These are phyloP conservation scores for Rosa hybrid DNA, from an alignment of 331 rosid species.

Conservation along the genomic window DNA sequence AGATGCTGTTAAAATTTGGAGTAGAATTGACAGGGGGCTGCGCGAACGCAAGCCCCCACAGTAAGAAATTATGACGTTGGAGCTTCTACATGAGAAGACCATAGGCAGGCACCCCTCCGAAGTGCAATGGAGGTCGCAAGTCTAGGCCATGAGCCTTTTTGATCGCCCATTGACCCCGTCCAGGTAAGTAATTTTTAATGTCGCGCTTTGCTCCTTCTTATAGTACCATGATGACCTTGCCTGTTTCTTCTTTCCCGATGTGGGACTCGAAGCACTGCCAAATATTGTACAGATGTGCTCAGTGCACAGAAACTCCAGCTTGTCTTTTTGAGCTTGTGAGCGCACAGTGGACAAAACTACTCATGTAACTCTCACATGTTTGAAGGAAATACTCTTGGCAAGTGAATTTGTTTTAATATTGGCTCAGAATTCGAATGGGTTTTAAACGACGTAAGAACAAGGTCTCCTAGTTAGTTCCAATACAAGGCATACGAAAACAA, in stretches of 20 bases:
- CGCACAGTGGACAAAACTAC: too few relatives aligned
- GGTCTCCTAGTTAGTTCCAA: too few relatives aligned
- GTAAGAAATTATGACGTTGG: constrained; percentile 54
- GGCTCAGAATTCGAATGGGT: too few relatives aligned
- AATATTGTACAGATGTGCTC: too few relatives aligned
- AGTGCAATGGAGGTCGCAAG: constrained; percentile 45
- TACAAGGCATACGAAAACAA: too few relatives aligned
- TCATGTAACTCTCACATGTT: too few relatives aligned
- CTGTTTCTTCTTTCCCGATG: not conserved
- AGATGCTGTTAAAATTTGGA: too few relatives aligned
- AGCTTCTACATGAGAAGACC: constrained; percentile 43
- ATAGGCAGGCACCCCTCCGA: constrained; percentile 36
- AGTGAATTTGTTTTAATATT: too few relatives aligned
- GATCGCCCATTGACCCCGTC: constrained; percentile 53
- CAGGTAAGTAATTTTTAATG: not conserved
- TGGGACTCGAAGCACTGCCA: not conserved
- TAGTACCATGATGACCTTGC: not conserved
- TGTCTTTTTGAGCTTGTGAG: too few relatives aligned
- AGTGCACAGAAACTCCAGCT: too few relatives aligned
- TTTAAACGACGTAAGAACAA: too few relatives aligned
- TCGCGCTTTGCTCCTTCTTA: not conserved
- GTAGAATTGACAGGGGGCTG: constrained; percentile 5
- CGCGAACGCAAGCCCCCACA: constrained; percentile 40
- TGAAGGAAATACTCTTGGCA: too few relatives aligned
- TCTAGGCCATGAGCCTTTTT: constrained; percentile 45